phyloP scores from a whole-genome alignment of 257 asterid species.

The Leonotis leonurus region DNA sequence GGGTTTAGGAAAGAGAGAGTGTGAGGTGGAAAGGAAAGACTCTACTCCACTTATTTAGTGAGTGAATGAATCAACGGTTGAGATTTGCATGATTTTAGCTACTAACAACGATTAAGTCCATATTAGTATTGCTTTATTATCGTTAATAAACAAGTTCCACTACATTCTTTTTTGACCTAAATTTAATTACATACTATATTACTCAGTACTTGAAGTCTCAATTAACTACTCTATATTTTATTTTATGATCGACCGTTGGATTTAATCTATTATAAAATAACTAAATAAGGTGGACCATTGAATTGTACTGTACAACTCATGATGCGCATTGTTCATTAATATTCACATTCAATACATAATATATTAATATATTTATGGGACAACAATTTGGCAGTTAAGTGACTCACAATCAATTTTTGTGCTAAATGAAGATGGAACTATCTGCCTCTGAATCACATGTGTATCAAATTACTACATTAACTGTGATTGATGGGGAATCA shows the following conservation, averaged over 20 bases:
- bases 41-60: neutral
- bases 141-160: too few species aligned
- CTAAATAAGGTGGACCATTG: neutral
- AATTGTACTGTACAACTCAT: neutral
- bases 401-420: constrained; percentile 12
- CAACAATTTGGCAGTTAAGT: neutral
- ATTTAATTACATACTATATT: too few species aligned
- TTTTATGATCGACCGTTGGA: too few species aligned
- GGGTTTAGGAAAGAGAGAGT: neutral
- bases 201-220: too few species aligned
- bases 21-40: constrained; percentile 31
- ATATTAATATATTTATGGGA: neutral
- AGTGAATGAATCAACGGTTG: constrained; percentile 14
- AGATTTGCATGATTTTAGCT: too few species aligned
- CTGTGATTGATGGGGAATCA: too few species aligned
- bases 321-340: neutral
- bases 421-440: constrained; percentile 5
- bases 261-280: too few species aligned
- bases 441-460: neutral
- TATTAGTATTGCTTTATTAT: too few species aligned
- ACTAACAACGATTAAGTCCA: too few species aligned
- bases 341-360: neutral
- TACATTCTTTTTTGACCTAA: too few species aligned
- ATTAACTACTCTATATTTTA: too few species aligned
- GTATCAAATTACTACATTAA: constrained; percentile 1